Base-by-base conservation (phyloP, 2,329 filamentous ascomycete genomes). In the Curvularia eragrostidis region DNA sequence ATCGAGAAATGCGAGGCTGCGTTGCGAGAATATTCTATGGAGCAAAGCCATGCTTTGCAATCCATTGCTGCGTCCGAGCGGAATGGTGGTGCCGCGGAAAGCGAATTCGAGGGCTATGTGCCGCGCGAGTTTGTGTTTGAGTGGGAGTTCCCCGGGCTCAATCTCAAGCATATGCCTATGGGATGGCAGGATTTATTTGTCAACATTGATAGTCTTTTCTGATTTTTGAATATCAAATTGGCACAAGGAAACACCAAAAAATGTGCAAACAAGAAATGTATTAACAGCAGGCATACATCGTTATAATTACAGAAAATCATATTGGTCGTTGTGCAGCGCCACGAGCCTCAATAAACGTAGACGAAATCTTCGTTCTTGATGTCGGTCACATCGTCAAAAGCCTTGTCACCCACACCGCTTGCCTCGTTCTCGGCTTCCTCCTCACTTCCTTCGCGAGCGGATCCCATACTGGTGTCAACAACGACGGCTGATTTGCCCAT, bases 341-440 rank as follows among this genome's bases (percentile, higher is more conserved):
- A 47, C 5, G 6, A 2, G 4, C 15, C 26, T 49, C 24, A 57
- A 48, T 54, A 85, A 2, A 88, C 80, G 72, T 85, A 89, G 6
- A 88, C 79, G 65, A 89, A 89, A 59, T 88, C 85, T 66, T 88
- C 85, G 60, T 88, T 88, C 73, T 84, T 77, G 65, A 84, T 72
- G 69, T 88, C 86, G 15, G 85, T 88, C 18, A 83, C 73, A 68
- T 89, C 87, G 48, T 83, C 82, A 66, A 85, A 85, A 1, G 82
- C 81, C 62, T 83, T 80, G 24, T 84, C 80, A 1, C 81, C 78
- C 10, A 71, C 68, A 3, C 64, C 67, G 23, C 58, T 66, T 15
- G 59, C 64, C n/a, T 61, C 66, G 52, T 71, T 70, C 34, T 64
- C 67, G 2, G 62, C 64, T 21, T 60, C 59, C 4, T 70, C 75